Base-by-base conservation (phyloP, 495 filamentous ascomycete species). In the Clavariopsis aquatica region DNA sequence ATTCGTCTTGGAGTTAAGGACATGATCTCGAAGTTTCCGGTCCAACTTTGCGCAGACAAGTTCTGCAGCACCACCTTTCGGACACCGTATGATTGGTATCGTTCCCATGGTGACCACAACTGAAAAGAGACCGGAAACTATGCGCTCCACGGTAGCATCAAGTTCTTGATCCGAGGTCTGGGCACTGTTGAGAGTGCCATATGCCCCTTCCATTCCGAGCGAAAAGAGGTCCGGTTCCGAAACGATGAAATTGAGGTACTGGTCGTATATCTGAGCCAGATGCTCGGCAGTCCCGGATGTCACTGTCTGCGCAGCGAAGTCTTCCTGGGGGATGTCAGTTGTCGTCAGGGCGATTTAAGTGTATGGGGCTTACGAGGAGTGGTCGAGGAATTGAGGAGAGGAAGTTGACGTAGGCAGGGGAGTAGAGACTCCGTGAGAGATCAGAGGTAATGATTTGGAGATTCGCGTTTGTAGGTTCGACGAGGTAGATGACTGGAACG, bases 231-330 rank as follows among this genome's bases (percentile, higher is more conserved):
- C 94, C 1, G 94, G 93, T 76, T 99, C 95, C 17, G 87, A 89
- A 49, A 97, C 93, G 59, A 98, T 89, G 73, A 98, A 99, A 73
- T 99, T 99, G 41, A 99, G 83, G 63, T 98, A 97, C 72, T 99
- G 95, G 73, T 99, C 95, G 70, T 88, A 99, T 34, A 99, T 86
- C 70, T 96, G 93, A 17, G 92, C 85, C 55, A 99, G 89, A 65
- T 88, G 85, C 68, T 97, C 93, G 1, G 92, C 85, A 2, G 92
- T 94, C 13, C 87, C 89, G 20, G 89, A 86, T 22, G 88, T 76
- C 1, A 91, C 95, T 36, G 94, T 93, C 72, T 95, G 85, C 19
- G 88, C 83, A 8, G 93, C 95, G 73, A 98, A 98, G 65, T 98
- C 93, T 80, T 99, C 95, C 63, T 64, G 31, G 6, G 36, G 5